phyloP scores from a whole-genome alignment of 805 yeast genomes.

The Saccharomycopsis malanga region DNA sequence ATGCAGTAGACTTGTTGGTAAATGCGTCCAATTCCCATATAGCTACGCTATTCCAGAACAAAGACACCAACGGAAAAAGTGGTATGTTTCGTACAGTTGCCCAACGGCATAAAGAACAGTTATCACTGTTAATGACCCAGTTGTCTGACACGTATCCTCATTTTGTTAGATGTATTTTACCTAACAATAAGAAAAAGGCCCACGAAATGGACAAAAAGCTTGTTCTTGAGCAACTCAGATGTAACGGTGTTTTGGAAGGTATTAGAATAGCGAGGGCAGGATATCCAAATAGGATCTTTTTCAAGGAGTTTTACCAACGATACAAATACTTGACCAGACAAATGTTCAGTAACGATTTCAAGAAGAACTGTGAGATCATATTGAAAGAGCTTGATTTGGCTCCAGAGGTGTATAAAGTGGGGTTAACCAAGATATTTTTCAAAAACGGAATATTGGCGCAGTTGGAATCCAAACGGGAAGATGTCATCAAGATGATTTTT shows the following conservation, averaged over 20 bases:
- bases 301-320: constrained; percentile 69
- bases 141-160: constrained; percentile 84
- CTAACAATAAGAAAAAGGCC: constrained; percentile 71
- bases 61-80: constrained; percentile 24
- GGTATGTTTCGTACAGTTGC: constrained; percentile 68
- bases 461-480: constrained; percentile 73
- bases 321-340: constrained; percentile 62
- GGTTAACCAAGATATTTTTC: constrained; percentile 89
- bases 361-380: constrained; percentile 62
- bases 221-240: constrained; percentile 82
- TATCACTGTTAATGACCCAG: constrained; percentile 62
- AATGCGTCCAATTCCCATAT: constrained; percentile 53
- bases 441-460: constrained; percentile 95
- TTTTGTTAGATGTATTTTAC: constrained; percentile 92
- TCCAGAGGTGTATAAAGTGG: constrained; percentile 78
- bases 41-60: constrained; percentile 43
- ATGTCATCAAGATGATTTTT: constrained; percentile 46
- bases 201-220: constrained; percentile 63
- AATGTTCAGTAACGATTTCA: constrained; percentile 39
- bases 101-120: constrained; percentile 81
- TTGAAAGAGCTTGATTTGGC: constrained; percentile 59
- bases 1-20: constrained; percentile 53
- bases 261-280: constrained; percentile 96
- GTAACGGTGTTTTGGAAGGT: constrained; percentile 98
- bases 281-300: constrained; percentile 85